These are phyloP conservation scores for Blastobotrys illinoisensis DNA, from an alignment of 1,139 yeast genomes.

Conservation along the genomic window DNA sequence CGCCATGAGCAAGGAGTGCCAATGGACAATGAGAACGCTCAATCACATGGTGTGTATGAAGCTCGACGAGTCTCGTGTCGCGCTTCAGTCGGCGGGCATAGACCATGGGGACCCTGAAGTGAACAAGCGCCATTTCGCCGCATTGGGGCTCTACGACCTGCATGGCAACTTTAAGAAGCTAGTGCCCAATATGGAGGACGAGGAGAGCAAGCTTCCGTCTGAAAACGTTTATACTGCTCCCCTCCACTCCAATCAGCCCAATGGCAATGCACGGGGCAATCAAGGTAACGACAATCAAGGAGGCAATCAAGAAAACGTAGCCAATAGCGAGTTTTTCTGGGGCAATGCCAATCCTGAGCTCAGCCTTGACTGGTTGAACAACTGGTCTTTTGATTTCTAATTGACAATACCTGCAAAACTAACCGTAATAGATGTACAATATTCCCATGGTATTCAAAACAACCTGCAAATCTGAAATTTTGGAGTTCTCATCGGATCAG, in stretches of 20 bases:
- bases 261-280: no score
- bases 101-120: constrained; percentile 56
- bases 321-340: not conserved
- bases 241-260: not conserved
- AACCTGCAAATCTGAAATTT: no score
- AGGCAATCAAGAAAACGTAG: not conserved
- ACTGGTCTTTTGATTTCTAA: constrained; percentile 23
- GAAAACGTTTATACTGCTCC: no score
- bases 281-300: no score
- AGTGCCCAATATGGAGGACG: not conserved
- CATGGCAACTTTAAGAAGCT: not conserved
- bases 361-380: constrained; percentile 27
- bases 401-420: not conserved
- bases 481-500: no score
- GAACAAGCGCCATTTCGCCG: constrained; percentile 43
- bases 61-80: constrained; percentile 39
- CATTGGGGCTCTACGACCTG: constrained; percentile 22
- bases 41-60: constrained; percentile 48
- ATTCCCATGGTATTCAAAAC: no score
- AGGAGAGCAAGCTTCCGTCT: not conserved
- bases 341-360: not conserved
- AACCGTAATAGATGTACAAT: not conserved
- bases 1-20: constrained; percentile 57
- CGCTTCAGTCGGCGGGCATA: constrained; percentile 42
- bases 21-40: constrained; percentile 58